Evolutionary conservation across 1,139 yeast species (phyloP), one percentile per base, ranked within the genome.

Genomic region (Dujonia santamariae): DNA sequence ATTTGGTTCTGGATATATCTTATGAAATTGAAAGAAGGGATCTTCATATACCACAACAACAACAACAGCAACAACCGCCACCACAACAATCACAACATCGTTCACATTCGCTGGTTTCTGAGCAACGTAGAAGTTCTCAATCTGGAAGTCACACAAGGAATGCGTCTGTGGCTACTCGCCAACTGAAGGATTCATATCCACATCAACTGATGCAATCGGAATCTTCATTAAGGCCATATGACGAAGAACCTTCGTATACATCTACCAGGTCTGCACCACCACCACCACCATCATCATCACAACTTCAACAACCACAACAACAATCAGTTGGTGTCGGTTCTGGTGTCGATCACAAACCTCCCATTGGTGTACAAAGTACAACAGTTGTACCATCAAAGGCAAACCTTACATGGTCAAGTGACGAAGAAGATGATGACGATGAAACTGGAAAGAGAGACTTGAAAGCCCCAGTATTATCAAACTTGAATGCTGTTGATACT

Each of bases 1-100:
- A 92, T 56, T 74, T 94, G 53, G 95, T 88, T 9, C 81, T 85
- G 37, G 99, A 94, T 57, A 90, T 92, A 30, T 67, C 85, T 31
- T 85, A 67, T 54, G 99, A 94, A 57, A 85, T 90, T 33, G 88
- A 84, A 51, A 75, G 96, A 50, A 70, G 98, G 49, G 72, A 73
- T 16, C 75, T 79, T 36, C 76, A 75, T 42, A 46, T 53, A 9
- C 35, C 19, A 27, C 20, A 15, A 13, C 13, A 20, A 14, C 16
- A 13, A 29, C 6, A n/a, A 7, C 28, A 20, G 26, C 15, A n/a
- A 19, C 30, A 7, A 27, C 23, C 23, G 9, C 11, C 12, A 21
- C 23, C 23, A n/a, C n/a, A n/a, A n/a, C n/a, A n/a, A n/a, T n/a
- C n/a, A n/a, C n/a, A n/a, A n/a, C n/a, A n/a, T n/a, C n/a, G n/a